Conservation (phyloP, 2,329 filamentous ascomycete species). For the Cladorrhinum sp. region DNA sequence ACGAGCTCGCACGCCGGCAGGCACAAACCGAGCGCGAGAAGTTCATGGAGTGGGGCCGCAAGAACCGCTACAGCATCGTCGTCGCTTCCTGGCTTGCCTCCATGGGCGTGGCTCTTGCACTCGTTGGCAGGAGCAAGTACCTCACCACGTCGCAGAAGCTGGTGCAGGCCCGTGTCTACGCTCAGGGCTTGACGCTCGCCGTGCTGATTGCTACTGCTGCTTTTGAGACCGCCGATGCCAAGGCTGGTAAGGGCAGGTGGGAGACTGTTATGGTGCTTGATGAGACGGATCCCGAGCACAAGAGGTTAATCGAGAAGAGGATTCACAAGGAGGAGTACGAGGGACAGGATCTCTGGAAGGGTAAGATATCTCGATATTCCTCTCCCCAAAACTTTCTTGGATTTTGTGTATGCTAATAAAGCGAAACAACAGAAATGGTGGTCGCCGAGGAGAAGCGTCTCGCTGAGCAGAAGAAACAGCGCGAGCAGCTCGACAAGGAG, state of each 20-base stretch:
- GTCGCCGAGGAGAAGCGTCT: constrained; percentile 69
- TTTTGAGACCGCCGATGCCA: constrained; percentile 76
- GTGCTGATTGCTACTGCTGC: constrained; percentile 79
- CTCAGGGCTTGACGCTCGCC: constrained; percentile 81
- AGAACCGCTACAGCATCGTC: constrained; percentile 85
- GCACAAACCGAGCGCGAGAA: constrained; percentile 59
- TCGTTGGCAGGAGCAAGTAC: constrained; percentile 76
- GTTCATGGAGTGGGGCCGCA: constrained; percentile 68
- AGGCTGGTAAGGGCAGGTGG: constrained; percentile 72
- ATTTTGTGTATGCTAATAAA: background rate
- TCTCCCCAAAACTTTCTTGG: too few relatives aligned
- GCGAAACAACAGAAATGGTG: constrained; percentile 65
- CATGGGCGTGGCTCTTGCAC: constrained; percentile 69
- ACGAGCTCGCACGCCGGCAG: constrained; percentile 42
- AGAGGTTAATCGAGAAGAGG: constrained; percentile 80
- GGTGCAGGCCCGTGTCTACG: constrained; percentile 91
- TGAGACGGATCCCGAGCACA: constrained; percentile 77
- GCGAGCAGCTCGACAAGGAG: constrained; percentile 21
- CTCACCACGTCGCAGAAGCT: constrained; percentile 78
- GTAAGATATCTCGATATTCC: constrained; percentile 40
- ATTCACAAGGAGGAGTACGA: constrained; percentile 83
- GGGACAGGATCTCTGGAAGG: constrained; percentile 91
- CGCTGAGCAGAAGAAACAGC: constrained; percentile 40
- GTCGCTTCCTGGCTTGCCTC: constrained; percentile 76
- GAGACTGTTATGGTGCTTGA: constrained; percentile 80